Conservation (phyloP, 2,329 filamentous ascomycete genomes). For the Chaetomium olivaceum region DNA sequence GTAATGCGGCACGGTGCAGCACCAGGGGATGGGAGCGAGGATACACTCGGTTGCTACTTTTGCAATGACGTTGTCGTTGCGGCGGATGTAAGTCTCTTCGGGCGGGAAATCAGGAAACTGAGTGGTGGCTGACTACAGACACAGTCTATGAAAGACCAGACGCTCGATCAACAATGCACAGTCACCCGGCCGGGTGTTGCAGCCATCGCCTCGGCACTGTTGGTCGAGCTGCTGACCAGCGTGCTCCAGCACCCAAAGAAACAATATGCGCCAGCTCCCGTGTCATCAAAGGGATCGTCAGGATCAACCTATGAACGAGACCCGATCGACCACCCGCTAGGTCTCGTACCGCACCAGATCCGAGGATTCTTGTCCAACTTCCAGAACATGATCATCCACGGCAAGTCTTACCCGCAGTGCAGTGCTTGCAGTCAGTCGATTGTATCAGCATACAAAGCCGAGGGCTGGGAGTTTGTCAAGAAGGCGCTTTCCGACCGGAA, state of each 20-base stretch:
- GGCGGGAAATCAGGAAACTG: neutral
- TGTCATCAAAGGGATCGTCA: slow-evolving; percentile 38
- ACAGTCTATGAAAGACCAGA: slow-evolving; percentile 89
- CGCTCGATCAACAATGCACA: slow-evolving; percentile 96
- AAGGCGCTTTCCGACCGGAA: slow-evolving; percentile 72
- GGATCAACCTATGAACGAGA: slow-evolving; percentile 53
- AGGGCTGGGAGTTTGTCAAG: slow-evolving; percentile 77
- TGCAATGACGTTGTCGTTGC: slow-evolving; percentile 97
- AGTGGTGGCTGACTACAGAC: neutral
- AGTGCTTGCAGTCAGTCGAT: slow-evolving; percentile 76
- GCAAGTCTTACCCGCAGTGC: slow-evolving; percentile 76
- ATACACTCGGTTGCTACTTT: slow-evolving; percentile 90
- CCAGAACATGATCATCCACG: slow-evolving; percentile 70
- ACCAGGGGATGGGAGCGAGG: slow-evolving; percentile 54
- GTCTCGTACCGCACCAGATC: slow-evolving; percentile 76
- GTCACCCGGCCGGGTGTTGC: slow-evolving; percentile 93
- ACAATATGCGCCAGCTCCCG: slow-evolving; percentile 61
- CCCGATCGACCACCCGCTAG: slow-evolving; percentile 60
- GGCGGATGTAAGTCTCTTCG: slow-evolving; percentile 70
- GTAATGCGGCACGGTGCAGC: slow-evolving; percentile 92
- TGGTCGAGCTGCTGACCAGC: slow-evolving; percentile 87
- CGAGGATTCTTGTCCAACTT: slow-evolving; percentile 76
- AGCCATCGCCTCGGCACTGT: slow-evolving; percentile 83
- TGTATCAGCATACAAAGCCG: slow-evolving; percentile 63
- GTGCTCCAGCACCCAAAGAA: slow-evolving; percentile 81